Conservation (phyloP, 768 basidiomycete genomes). For the Boletus bicolor region DNA sequence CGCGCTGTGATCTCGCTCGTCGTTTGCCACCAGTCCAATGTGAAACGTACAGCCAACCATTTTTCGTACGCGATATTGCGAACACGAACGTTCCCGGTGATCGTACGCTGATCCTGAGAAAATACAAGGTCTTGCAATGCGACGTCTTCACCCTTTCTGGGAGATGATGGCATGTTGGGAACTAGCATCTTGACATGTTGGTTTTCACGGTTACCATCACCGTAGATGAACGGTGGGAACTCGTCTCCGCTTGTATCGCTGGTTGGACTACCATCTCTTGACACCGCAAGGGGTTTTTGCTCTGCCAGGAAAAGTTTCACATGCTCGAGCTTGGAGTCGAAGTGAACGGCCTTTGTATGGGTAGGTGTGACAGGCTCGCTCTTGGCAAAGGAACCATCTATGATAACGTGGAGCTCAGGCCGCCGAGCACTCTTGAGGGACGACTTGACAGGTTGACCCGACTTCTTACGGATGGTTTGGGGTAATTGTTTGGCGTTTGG, state of each 20-base stretch:
- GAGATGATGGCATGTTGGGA: conserved; percentile 59
- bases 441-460: conserved; percentile 88
- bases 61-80: conserved; percentile 87
- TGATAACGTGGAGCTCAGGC: conserved; percentile 51
- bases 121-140: conserved; percentile 56
- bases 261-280: conserved; percentile 84
- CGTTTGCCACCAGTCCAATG: conserved; percentile 94
- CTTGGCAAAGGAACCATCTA: conserved; percentile 47
- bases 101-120: conserved; percentile 45
- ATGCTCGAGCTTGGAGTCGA: conserved; percentile 87
- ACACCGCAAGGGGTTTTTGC: conserved; percentile 93
- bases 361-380: conserved; percentile 84
- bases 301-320: conserved; percentile 93
- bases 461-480: conserved; percentile 79
- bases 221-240: conserved; percentile 68
- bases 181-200: conserved; percentile 56
- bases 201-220: conserved; percentile 33
- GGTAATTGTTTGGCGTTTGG: conserved; percentile 1
- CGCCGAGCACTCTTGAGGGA: conserved; percentile 77
- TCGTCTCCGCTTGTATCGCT: conserved; percentile 82
- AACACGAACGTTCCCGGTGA: conserved; percentile 76
- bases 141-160: conserved; percentile 42
- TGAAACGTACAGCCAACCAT: conserved; percentile 85
- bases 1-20: conserved; percentile 87
- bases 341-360: conserved; percentile 82